phyloP scores from a whole-genome alignment of 352 stramenopile species.

The Hyaloperonospora arabidopsidis region DNA sequence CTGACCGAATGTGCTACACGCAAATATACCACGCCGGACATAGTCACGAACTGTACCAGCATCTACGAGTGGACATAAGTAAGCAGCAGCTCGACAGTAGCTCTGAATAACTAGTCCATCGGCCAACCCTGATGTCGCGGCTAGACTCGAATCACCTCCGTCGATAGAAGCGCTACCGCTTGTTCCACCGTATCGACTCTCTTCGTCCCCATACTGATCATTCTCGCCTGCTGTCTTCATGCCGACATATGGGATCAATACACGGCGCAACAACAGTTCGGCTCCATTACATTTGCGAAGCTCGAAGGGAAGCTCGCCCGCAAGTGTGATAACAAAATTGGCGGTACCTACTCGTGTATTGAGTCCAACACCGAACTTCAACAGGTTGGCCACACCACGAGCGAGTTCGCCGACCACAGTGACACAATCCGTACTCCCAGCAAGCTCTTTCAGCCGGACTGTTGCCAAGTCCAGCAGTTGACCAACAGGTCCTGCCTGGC shows the following conservation, averaged over 20 bases:
- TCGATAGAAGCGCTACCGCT: conserved; percentile 8
- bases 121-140: conserved; percentile 26
- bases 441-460: conserved; percentile 48
- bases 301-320: conserved; percentile 61
- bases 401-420: conserved; percentile 46
- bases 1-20: conserved; percentile 22
- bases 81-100: conserved; percentile 69
- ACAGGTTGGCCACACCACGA: conserved; percentile 39
- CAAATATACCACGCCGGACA: conserved; percentile 67
- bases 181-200: conserved; percentile 38
- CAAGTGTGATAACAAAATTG: conserved; percentile 68
- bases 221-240: conserved; percentile 57
- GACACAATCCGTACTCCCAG: conserved; percentile 30
- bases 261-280: conserved; percentile 42
- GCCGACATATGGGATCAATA: conserved; percentile 54
- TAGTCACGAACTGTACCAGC: conserved; percentile 38
- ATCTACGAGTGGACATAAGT: conserved; percentile 55
- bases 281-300: conserved; percentile 56
- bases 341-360: conserved; percentile 74
- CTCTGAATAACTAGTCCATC: conserved; percentile 64
- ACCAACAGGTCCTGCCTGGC: conserved; percentile 62
- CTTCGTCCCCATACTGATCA: conserved; percentile 60
- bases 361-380: conserved; percentile 72
- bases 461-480: conserved; percentile 60
- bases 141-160: conserved; percentile 6